A percentile compares a stretch with the other conserved stretches of the same genome.
Conservation (phyloP, 495 filamentous ascomycete species). For the Eremomyces bilateralis region DNA sequence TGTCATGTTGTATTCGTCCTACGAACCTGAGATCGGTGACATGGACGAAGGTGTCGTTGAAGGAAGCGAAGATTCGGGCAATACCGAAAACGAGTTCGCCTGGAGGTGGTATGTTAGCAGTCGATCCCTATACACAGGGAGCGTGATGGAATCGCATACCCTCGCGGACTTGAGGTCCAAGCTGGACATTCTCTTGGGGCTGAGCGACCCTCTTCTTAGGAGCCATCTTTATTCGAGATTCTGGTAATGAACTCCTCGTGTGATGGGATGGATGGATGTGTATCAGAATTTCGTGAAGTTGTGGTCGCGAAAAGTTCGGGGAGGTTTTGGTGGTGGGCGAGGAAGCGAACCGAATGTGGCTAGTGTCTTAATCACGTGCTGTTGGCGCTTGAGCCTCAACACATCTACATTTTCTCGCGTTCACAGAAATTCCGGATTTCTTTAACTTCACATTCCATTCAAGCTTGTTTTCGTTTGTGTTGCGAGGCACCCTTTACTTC, state of each 20-base stretch:
- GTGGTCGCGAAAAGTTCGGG: slow-evolving; percentile 1
- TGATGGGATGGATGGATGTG: neutral
- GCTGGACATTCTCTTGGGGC: slow-evolving; percentile 89
- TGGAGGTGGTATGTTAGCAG: slow-evolving; percentile 13
- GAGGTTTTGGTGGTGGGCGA: neutral
- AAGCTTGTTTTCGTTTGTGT: no score
- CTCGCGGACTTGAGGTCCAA: slow-evolving; percentile 84
- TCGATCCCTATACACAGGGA: neutral
- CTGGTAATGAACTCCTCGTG: no score
- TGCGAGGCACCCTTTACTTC: no score
- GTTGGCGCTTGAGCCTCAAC: no score
- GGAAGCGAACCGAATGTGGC: no score
- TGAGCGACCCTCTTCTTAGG: slow-evolving; percentile 64
- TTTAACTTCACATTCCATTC: no score
- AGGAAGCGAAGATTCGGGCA: slow-evolving; percentile 96
- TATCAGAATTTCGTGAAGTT: neutral
- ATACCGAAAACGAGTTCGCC: slow-evolving; percentile 98
- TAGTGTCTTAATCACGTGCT: no score
- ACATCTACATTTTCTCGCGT: no score
- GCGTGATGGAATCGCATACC: slow-evolving; percentile 23
- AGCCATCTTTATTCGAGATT: slow-evolving; percentile 20
- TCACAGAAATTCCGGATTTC: no score
- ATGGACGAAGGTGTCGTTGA: slow-evolving; percentile 98
- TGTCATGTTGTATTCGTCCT: neutral
- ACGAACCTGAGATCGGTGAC: slow-evolving; percentile 96